Evolutionary conservation across 192 early-diverging fungal species (phyloP).

Genomic region (Coemansia sp.): DNA sequence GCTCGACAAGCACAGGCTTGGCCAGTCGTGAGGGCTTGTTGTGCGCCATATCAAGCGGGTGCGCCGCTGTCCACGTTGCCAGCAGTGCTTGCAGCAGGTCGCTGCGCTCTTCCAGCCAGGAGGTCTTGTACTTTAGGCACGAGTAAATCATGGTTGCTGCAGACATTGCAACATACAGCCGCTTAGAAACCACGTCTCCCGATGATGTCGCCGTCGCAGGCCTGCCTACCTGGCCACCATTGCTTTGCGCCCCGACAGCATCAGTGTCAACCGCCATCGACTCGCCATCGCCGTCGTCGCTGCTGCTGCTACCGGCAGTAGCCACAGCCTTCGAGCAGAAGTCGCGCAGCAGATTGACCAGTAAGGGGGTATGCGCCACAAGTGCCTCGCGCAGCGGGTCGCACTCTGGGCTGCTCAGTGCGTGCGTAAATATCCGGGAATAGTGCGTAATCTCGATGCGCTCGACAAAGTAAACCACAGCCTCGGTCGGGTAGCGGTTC

Average conservation of each 20-base stretch:
- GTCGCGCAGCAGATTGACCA: slow-evolving; percentile 51
- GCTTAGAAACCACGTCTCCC: slow-evolving; percentile 11
- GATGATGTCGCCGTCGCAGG: neutral
- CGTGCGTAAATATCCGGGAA: slow-evolving; percentile 64
- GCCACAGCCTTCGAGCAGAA: slow-evolving; percentile 9
- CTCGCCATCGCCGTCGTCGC: slow-evolving; percentile 4
- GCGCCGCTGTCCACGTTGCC: slow-evolving; percentile 19
- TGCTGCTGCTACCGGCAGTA: neutral
- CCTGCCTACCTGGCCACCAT: neutral
- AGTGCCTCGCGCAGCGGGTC: slow-evolving; percentile 63
- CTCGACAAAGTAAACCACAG: slow-evolving; percentile 80
- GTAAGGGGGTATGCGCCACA: slow-evolving; percentile 53
- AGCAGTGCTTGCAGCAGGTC: slow-evolving; percentile 30
- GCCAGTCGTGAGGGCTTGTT: slow-evolving; percentile 27
- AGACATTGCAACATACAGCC: slow-evolving; percentile 34
- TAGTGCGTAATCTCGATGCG: slow-evolving; percentile 59
- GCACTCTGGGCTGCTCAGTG: slow-evolving; percentile 34
- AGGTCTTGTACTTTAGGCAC: slow-evolving; percentile 22
- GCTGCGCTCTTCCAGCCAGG: slow-evolving; percentile 37
- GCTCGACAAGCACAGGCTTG: slow-evolving; percentile 29
- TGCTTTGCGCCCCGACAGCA: slow-evolving; percentile 11
- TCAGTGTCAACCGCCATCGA: slow-evolving; percentile 26
- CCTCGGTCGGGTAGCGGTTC: slow-evolving; percentile 83
- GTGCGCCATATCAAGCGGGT: slow-evolving; percentile 1
- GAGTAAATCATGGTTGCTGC: slow-evolving; percentile 18